These are phyloP conservation scores for Fermentozyma sake DNA, from an alignment of 1,139 yeast genomes.

Conservation along the genomic window DNA sequence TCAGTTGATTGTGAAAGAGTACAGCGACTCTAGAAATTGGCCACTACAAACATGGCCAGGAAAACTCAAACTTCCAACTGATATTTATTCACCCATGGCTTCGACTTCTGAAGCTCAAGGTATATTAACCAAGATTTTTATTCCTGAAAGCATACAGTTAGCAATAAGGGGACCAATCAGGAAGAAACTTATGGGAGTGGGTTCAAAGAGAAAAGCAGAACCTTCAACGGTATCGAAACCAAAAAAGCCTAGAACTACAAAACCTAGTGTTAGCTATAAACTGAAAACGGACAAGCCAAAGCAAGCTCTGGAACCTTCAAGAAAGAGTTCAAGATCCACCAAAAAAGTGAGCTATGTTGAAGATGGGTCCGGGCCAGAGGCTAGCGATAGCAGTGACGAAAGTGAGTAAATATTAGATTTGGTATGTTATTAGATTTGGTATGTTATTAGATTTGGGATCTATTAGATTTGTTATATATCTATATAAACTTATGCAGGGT, in stretches of 20 bases:
- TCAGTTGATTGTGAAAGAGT: conserved; percentile 58
- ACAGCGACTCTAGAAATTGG: conserved; percentile 62
- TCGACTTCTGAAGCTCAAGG: conserved; percentile 41
- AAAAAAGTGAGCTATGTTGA: conserved; percentile 39
- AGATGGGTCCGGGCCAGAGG: conserved; percentile 8
- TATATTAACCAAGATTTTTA: conserved; percentile 43
- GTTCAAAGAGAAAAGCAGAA: conserved; percentile 10
- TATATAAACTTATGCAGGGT: too few relatives aligned
- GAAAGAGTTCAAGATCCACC: conserved; percentile 42
- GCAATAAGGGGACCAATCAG: conserved; percentile 24
- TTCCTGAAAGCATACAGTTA: conserved; percentile 39
- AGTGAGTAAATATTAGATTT: conserved; percentile 2
- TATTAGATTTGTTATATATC: too few relatives aligned
- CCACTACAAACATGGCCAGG: conserved; percentile 79
- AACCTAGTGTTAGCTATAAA: too few relatives aligned
- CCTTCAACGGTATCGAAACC: conserved; percentile 3
- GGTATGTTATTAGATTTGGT: not conserved
- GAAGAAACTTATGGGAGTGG: conserved; percentile 16
- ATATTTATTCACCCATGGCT: conserved; percentile 57
- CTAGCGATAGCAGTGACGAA: conserved; percentile 4
- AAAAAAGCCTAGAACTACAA: too few relatives aligned
- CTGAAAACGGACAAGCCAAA: conserved; percentile 3
- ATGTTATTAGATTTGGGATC: too few relatives aligned
- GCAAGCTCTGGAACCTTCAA: conserved; percentile 18
- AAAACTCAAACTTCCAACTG: conserved; percentile 60